Evolutionary conservation across 2,329 filamentous ascomycete species (phyloP), one percentile per base, ranked within the genome.

Genomic region (Helminthosporium solani): DNA sequence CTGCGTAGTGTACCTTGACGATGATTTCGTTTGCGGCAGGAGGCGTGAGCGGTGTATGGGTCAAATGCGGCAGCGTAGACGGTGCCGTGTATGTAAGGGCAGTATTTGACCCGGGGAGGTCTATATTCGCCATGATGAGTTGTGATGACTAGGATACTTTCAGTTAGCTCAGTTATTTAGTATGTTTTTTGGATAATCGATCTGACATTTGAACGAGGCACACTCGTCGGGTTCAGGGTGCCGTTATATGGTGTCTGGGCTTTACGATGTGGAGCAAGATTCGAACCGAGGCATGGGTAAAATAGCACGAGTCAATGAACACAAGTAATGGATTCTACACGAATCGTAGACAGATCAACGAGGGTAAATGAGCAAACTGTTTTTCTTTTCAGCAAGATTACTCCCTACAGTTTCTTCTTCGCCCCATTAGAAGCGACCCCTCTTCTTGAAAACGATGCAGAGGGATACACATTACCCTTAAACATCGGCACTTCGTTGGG

Each of bases 1-100:
- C 73, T 3, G 70, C 73, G 44, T 74, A 72, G 43, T 70, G 66
- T n/a, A 73, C 58, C 40, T 66, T 70, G 45, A 77, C 55, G 23
- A 75, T 53, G 23, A 77, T 15, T 20, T 62, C 52, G 7, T 55
- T 46, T 1, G 60, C 47, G 2, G 30, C 46, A 2, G 47, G 54
- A 2, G 39, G 25, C 9, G 52, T 46, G 23, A 63, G 30, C 8
- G 60, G 47, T 5, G 44, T 38, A 19, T 64, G 47, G 7, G 46
- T 52, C 2, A 67, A 46, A 33, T 63, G 60, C 9, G 63, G 63
- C 3, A 40, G 45, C 1, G 59, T 52, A 11, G 48, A 54, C 7
- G 61, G 64, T 19, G 40, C 33, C 6, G 61, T 62, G 39, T 61
- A 67, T 14, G 58, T 63, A 7, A 67, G 50, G 21, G 61, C 53